Conservation (phyloP, 78 protist genomes). For the Pigoraptor vietnamica region DNA sequence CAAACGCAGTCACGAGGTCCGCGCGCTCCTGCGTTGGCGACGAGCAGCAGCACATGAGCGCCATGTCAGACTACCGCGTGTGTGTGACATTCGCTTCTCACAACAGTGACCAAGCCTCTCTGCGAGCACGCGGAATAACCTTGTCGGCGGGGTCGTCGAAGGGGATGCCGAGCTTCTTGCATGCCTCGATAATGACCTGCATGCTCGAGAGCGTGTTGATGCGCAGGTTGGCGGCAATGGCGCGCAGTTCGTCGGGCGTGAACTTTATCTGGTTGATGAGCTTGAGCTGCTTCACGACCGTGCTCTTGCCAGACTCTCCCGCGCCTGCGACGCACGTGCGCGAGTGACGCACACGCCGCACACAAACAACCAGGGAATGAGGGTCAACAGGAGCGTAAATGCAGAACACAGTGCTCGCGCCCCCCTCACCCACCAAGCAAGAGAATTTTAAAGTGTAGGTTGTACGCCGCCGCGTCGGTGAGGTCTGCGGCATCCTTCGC, state of each 20-base stretch:
- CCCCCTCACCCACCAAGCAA: not conserved
- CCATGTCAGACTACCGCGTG: not conserved
- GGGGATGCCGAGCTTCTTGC: not conserved
- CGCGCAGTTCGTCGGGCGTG: too few relatives aligned
- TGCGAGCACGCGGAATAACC: not conserved
- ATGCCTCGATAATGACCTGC: slow-evolving; percentile 21
- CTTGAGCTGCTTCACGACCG: too few relatives aligned
- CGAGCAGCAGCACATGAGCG: not conserved
- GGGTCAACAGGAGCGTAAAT: too few relatives aligned
- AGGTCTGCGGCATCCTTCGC: not conserved
- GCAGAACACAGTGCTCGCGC: too few relatives aligned
- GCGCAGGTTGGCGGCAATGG: not conserved
- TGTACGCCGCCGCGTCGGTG: not conserved
- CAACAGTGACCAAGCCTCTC: not conserved
- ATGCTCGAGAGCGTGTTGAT: slow-evolving; percentile 30
- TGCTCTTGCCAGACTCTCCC: too few relatives aligned
- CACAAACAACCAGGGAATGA: too few relatives aligned
- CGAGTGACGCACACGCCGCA: too few relatives aligned
- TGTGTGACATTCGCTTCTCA: not conserved
- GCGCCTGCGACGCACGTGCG: too few relatives aligned
- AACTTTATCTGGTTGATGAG: too few relatives aligned
- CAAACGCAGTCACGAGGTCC: not conserved
- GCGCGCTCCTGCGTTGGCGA: not conserved
- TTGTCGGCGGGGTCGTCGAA: not conserved
- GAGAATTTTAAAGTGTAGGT: not conserved